phyloP scores from a whole-genome alignment of 345 rosid species.

The Orychophragmus violaceus region DNA sequence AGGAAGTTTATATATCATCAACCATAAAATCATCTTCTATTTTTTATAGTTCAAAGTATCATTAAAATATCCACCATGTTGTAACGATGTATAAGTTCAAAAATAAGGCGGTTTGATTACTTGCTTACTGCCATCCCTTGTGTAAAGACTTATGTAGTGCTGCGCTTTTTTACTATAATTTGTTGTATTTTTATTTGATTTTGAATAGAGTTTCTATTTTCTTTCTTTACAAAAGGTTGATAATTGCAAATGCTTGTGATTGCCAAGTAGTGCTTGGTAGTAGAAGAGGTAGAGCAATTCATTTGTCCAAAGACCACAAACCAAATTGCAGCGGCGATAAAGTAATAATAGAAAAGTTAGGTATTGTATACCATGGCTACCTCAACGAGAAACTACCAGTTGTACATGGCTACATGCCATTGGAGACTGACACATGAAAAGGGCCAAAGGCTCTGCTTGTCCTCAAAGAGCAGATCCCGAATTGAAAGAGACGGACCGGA shows the following conservation, averaged over 20 bases:
- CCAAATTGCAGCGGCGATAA: conserved; percentile 70
- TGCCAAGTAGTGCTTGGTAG: conserved; percentile 91
- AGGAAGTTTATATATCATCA: no score
- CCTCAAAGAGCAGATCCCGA: conserved; percentile 93
- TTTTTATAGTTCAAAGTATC: no score
- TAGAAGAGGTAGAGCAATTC: conserved; percentile 82
- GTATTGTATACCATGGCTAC: conserved; percentile 88
- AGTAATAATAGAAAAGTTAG: conserved; percentile 79
- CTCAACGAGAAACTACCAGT: conserved; percentile 95
- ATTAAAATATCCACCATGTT: no score
- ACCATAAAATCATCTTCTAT: no score
- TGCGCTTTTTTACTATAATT: neutral
- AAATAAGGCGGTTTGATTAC: no score
- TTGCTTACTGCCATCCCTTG: neutral
- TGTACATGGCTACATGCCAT: conserved; percentile 88
- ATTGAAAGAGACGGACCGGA: conserved; percentile 54
- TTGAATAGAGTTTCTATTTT: neutral
- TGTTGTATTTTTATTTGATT: neutral
- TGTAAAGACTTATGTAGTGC: neutral
- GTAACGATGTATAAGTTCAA: no score
- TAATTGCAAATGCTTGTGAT: conserved; percentile 93
- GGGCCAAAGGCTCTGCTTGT: conserved; percentile 72
- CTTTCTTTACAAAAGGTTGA: conserved; percentile 49
- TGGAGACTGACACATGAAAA: conserved; percentile 99
- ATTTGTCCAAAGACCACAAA: conserved; percentile 92